Evolutionary conservation across 495 filamentous ascomycete species (phyloP), one percentile per base, ranked within the genome.

Genomic region (Hyphodiscus hymeniophilus): DNA sequence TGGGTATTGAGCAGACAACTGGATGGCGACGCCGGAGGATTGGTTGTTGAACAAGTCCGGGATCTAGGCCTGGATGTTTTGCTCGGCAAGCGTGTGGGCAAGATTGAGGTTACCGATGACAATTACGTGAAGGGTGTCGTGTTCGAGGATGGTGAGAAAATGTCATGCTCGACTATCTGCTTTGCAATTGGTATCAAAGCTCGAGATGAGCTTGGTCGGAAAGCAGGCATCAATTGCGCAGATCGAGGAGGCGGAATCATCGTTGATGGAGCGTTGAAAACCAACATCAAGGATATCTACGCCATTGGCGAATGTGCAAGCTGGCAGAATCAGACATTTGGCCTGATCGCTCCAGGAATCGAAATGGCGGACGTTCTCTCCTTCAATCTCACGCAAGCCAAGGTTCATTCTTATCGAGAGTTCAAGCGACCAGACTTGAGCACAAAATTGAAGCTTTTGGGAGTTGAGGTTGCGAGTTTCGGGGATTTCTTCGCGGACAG

Each of bases 361-460:
- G 91, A 95, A 63, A 97, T 97, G 91, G 91, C 91, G 0, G 91
- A 97, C 58, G 82, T 97, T 4, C 74, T 95, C 2, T 76, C 91
- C n/a, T 95, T 90, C 69, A 97, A 97, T 60, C 76, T 97, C 41
- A 92, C 89, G 8, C 83, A 95, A 62, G 78, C 85, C 2, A 81
- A 83, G 60, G 71, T 75, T 0, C 84, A 94, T 51, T 58, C 77
- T 5, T 77, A 77, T 3, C 74, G 82, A 46, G 66, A 72, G 43
- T 95, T 94, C 72, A 87, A 87, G 53, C 71, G 84, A 18, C 91
- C 91, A 0, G 90, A 97, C 58, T 70, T 96, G 15, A 95, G 89
- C 66, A 97, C 91, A 0, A 97, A 95, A 62, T 64, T 97, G 6
- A 97, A 97, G 69, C 71, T 97, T 0, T 71, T 97, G 0, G 91